These are phyloP conservation scores for Pulicaria dysenterica DNA, from an alignment of 129 eudicot genomes.

Conservation along the genomic window DNA sequence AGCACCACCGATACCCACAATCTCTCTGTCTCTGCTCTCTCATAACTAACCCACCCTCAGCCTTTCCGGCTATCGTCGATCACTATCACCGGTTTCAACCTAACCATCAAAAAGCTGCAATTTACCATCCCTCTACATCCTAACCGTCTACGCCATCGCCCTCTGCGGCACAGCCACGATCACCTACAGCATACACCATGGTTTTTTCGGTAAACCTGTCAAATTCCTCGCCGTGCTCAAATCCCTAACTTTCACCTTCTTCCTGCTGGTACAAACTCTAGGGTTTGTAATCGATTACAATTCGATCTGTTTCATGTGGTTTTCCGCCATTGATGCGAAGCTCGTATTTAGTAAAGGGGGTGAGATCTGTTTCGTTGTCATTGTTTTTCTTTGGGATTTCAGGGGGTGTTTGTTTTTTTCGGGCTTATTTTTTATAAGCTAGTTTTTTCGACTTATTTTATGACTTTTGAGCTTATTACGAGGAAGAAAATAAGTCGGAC, in stretches of 20 bases:
- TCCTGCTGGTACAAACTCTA: slow-evolving; percentile 30
- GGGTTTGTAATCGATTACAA: slow-evolving; percentile 33
- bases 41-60: slow-evolving; percentile 15
- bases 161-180: slow-evolving; percentile 48
- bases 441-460: too few species aligned
- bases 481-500: too few species aligned
- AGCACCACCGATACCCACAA: too few species aligned
- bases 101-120: slow-evolving; percentile 21
- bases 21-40: too few species aligned
- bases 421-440: too few species aligned
- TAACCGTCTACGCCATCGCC: slow-evolving; percentile 30
- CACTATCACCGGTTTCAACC: neutral
- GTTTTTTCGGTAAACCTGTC: slow-evolving; percentile 54
- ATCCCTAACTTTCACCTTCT: slow-evolving; percentile 37
- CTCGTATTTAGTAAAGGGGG: slow-evolving; percentile 44
- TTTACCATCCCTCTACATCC: slow-evolving; percentile 30
- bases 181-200: slow-evolving; percentile 56
- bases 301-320: slow-evolving; percentile 17
- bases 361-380: slow-evolving; percentile 38
- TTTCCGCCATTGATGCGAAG: slow-evolving; percentile 45
- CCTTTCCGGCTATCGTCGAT: slow-evolving; percentile 3
- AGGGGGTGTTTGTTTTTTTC: too few species aligned
- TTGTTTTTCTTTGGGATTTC: slow-evolving; percentile 36
- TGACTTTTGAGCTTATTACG: too few species aligned
- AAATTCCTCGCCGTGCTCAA: slow-evolving; percentile 39